phyloP scores from a whole-genome alignment of 192 early-diverging fungal species.

The Umbelopsis vinacea region DNA sequence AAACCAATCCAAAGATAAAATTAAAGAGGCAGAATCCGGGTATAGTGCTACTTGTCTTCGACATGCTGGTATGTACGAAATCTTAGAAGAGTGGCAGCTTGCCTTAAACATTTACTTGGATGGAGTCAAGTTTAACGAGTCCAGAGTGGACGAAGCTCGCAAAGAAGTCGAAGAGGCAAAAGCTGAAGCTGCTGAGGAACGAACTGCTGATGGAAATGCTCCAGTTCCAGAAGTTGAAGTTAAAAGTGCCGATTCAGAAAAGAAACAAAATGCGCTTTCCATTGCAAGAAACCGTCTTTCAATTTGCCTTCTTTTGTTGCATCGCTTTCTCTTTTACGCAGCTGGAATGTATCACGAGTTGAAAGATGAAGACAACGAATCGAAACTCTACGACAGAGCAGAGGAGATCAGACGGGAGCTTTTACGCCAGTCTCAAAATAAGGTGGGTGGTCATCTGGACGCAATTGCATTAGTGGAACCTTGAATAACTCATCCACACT shows the following conservation, averaged over 20 bases:
- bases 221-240: conserved; percentile 11
- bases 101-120: conserved; percentile 12
- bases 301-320: conserved; percentile 53
- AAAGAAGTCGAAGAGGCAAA: conserved; percentile 33
- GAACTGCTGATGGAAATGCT: conserved; percentile 25
- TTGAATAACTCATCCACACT: background rate
- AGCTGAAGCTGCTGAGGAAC: background rate
- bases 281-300: conserved; percentile 26
- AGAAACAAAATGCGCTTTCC: conserved; percentile 2
- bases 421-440: conserved; percentile 29
- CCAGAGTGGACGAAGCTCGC: conserved; percentile 15
- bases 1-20: conserved; percentile 4
- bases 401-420: conserved; percentile 42
- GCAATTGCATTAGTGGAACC: background rate
- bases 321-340: conserved; percentile 62
- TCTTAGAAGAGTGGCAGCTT: conserved; percentile 21
- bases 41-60: background rate
- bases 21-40: conserved; percentile 10
- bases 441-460: conserved; percentile 21
- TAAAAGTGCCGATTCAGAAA: background rate
- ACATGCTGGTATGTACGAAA: conserved; percentile 29
- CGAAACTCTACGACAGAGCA: conserved; percentile 40
- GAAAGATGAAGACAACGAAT: conserved; percentile 50
- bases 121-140: background rate
- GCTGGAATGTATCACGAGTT: conserved; percentile 59